Evolutionary conservation across 2,329 filamentous ascomycete genomes (phyloP).

Genomic region (Pyrenochaeta sp.): DNA sequence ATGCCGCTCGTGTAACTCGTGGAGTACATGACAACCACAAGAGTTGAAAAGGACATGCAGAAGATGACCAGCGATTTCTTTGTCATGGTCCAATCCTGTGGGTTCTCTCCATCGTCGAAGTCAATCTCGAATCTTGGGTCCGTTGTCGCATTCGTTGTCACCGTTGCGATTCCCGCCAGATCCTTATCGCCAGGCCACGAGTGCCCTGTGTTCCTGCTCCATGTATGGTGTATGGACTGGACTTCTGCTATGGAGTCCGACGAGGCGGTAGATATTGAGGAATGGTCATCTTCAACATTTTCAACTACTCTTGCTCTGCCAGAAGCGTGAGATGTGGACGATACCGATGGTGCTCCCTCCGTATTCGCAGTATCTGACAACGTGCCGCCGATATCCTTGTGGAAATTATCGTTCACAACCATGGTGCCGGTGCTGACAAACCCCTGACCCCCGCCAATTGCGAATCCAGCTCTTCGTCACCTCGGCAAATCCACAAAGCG

Average conservation of each 20-base stretch:
- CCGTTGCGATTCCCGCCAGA: conserved; percentile 33
- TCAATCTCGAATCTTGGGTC: conserved; percentile 75
- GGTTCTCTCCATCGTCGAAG: conserved; percentile 70
- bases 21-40: conserved; percentile 66
- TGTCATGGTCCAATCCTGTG: conserved; percentile 71
- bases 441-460: conserved; percentile 2
- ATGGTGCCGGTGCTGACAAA: conserved; percentile 10
- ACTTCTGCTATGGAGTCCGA: conserved; percentile 20
- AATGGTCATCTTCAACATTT: conserved; percentile 25
- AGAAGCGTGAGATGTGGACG: conserved; percentile 4
- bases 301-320: conserved; percentile 10
- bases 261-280: conserved; percentile 35
- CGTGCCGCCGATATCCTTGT: conserved; percentile 19
- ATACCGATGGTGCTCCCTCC: background rate
- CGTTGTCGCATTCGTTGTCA: conserved; percentile 48
- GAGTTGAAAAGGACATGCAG: conserved; percentile 66
- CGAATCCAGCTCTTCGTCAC: conserved; percentile 5
- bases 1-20: conserved; percentile 81
- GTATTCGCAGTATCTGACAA: background rate
- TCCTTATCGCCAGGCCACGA: conserved; percentile 36
- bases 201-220: conserved; percentile 44
- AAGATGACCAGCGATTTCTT: conserved; percentile 65
- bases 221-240: conserved; percentile 41
- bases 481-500: background rate
- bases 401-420: background rate